Conservation (phyloP, 805 yeast species). For the Candida michaelii region DNA sequence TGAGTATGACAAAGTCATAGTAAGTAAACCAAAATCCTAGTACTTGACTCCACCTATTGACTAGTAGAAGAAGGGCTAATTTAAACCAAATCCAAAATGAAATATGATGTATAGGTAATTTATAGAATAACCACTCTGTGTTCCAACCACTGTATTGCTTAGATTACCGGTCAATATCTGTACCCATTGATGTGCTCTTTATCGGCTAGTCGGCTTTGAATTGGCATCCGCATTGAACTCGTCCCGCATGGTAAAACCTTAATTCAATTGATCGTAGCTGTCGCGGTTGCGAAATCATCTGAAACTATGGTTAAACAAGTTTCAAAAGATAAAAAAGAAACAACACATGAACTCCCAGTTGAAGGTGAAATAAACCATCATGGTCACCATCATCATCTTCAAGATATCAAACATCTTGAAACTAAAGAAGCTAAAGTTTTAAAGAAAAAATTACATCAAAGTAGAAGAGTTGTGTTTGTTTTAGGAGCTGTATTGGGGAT, state of each 20-base stretch:
- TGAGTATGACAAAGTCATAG: too few relatives aligned
- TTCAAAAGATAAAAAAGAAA: slow-evolving; percentile 4
- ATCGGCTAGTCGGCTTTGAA: too few relatives aligned
- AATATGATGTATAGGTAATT: slow-evolving; percentile 4
- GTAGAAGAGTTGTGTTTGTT: slow-evolving; percentile 60
- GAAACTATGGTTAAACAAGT: slow-evolving; percentile 17
- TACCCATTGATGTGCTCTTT: too few relatives aligned
- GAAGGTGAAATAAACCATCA: slow-evolving; percentile 2
- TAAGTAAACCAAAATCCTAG: too few relatives aligned
- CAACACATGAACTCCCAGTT: slow-evolving; percentile 11
- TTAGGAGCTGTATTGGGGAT: slow-evolving; percentile 77
- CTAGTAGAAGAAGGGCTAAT: too few relatives aligned
- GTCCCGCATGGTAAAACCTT: too few relatives aligned
- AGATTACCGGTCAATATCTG: too few relatives aligned
- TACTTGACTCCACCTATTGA: too few relatives aligned
- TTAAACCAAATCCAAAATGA: too few relatives aligned
- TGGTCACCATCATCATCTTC: slow-evolving; percentile 50
- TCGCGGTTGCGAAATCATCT: slow-evolving; percentile 1
- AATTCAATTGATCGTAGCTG: too few relatives aligned
- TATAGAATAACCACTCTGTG: slow-evolving; percentile 4
- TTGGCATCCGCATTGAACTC: neutral
- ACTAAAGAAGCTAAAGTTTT: slow-evolving; percentile 11
- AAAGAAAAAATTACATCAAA: slow-evolving; percentile 37
- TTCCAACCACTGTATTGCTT: too few relatives aligned
- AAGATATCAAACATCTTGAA: neutral